Evolutionary conservation across 1,139 yeast species (phyloP), one percentile per base, ranked within the genome.

Genomic region (Tardiomyces blankii): DNA sequence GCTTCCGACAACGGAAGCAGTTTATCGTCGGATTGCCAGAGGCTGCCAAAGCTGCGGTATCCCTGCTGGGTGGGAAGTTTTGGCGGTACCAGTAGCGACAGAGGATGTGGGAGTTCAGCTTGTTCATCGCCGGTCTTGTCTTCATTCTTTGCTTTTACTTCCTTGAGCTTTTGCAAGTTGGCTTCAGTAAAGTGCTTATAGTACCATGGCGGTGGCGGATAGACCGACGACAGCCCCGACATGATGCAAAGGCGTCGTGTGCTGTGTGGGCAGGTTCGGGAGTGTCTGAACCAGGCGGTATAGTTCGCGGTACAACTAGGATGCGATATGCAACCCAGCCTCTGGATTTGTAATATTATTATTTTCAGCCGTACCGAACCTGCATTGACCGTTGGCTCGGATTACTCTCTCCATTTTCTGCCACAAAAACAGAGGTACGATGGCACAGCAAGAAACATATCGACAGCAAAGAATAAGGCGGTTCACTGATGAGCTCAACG

Each of bases 161-260:
- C 63, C 18, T 64, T 59, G 16, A 69, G 57, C 53, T 67, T 68
- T 27, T 60, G 67, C 13, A 75, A 49, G 54, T 84, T 84, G 47
- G 77, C 83, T 5, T 65, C 60, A 0, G 93, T 83, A 64, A 83
- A 86, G 57, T 71, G 75, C 61, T 78, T 76, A 57, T 77, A 77
- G 61, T 75, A 83, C 19, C 82, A 79, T 9, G 95, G 96, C 2
- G 95, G 95, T 1, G 91, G 89, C 1, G 96, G 95, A 54, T 81
- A 87, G 46, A 86, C 72, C 12, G 93, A 78, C 25, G 91, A 60
- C 27, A 69, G 58, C 23, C 65, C 66, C 16, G 61, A 54, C 62
- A 61, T 62, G 32, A 16, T 38, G 25, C 7, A 5, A 5, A 7
- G 7, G 25, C 25, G 4, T 21, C 25, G 25, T n/a, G n/a, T n/a